Conservation (phyloP, 495 filamentous ascomycete species). For the Poronia punctata region DNA sequence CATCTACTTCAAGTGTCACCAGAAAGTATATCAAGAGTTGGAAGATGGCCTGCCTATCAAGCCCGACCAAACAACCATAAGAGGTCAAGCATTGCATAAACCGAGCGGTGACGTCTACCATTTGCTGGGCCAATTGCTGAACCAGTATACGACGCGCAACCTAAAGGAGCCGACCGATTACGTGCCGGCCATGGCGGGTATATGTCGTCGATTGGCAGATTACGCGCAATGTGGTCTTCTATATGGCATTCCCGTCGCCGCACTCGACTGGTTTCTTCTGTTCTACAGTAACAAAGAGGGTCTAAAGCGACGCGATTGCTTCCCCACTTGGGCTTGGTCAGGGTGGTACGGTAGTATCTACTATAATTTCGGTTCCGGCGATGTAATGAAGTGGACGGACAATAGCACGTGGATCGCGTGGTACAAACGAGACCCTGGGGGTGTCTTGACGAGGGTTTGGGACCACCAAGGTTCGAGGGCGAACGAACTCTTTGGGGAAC, state of each 20-base stretch:
- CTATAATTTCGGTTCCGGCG: conserved; percentile 6
- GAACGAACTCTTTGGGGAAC: conserved; percentile 5
- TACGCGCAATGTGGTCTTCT: conserved; percentile 8
- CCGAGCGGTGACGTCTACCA: conserved; percentile 10
- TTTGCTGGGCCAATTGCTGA: conserved; percentile 7
- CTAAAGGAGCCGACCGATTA: conserved; percentile 8
- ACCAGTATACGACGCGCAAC: conserved; percentile 8
- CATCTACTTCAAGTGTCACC: conserved; percentile 23
- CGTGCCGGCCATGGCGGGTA: conserved; percentile 7
- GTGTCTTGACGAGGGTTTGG: neutral
- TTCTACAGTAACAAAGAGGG: conserved; percentile 7
- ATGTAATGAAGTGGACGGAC: conserved; percentile 4
- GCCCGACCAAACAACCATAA: neutral
- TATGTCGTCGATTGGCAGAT: conserved; percentile 7
- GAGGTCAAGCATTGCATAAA: conserved; percentile 4
- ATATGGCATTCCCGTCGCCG: conserved; percentile 5
- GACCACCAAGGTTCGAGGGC: conserved; percentile 1
- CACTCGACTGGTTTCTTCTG: conserved; percentile 9
- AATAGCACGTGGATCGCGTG: conserved; percentile 9
- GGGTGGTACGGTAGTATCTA: conserved; percentile 8
- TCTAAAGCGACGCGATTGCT: conserved; percentile 1
- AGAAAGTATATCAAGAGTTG: conserved; percentile 10
- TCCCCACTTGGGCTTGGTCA: conserved; percentile 10
- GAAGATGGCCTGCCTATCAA: conserved; percentile 8
- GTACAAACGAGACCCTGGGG: conserved; percentile 4